Conservation (phyloP, 192 early-diverging fungal genomes). For the Coemansia furcata region DNA sequence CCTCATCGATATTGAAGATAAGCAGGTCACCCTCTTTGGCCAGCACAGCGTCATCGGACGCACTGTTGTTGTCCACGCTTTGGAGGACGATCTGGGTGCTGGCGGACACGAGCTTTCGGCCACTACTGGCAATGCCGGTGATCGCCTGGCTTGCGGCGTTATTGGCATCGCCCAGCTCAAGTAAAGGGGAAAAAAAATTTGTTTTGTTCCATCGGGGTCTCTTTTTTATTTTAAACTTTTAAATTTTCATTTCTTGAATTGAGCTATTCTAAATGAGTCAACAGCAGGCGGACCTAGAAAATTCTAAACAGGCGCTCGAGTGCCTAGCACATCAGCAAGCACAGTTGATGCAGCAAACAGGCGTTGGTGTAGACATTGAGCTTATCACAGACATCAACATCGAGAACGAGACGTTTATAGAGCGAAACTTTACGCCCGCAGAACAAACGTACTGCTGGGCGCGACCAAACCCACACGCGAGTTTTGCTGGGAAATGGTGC, state of each 20-base stretch:
- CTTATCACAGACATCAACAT: conserved; percentile 76
- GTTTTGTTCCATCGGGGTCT: not conserved
- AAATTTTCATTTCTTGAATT: not conserved
- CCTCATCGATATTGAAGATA: conserved; percentile 56
- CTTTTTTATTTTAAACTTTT: not conserved
- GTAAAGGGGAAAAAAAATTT: conserved; percentile 4
- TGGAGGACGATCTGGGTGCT: conserved; percentile 82
- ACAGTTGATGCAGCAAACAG: not conserved
- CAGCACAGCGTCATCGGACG: conserved; percentile 74
- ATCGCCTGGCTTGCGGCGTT: conserved; percentile 85
- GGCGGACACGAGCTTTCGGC: conserved; percentile 69
- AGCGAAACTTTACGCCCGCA: conserved; percentile 85
- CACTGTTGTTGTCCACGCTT: conserved; percentile 82
- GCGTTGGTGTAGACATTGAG: conserved; percentile 90
- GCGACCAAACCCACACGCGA: conserved; percentile 71
- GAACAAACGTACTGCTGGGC: conserved; percentile 78
- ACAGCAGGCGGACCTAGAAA: not conserved
- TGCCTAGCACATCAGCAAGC: conserved; percentile 22
- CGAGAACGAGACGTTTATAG: conserved; percentile 81
- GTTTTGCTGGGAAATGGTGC: conserved; percentile 91
- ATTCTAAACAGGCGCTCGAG: conserved; percentile 9
- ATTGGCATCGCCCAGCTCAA: conserved; percentile 64
- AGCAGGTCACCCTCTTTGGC: conserved; percentile 72
- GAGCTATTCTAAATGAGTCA: not conserved
- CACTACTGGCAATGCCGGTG: conserved; percentile 86